Evolutionary conservation across 2,329 filamentous ascomycete genomes (phyloP).

Genomic region (Blumeriella jaapii): DNA sequence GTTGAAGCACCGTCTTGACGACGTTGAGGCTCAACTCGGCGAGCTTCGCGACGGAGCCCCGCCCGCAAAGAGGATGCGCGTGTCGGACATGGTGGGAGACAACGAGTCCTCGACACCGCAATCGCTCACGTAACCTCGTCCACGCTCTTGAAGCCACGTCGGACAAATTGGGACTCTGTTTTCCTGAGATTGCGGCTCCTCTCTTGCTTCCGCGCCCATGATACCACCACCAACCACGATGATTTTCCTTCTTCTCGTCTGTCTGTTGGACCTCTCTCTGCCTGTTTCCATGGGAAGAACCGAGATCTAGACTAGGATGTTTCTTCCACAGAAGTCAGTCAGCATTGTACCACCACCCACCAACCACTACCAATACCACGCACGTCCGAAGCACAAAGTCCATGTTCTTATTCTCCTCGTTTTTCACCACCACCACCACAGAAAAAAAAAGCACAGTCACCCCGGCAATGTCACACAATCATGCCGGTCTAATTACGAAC

Average conservation of each 20-base stretch:
- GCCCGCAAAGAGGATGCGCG: slow-evolving; percentile 42
- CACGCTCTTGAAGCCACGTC: too few species aligned
- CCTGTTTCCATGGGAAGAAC: not conserved
- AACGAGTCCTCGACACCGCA: slow-evolving; percentile 26
- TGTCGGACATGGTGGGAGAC: slow-evolving; percentile 36
- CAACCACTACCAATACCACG: too few species aligned
- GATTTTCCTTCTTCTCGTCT: slow-evolving; percentile 10
- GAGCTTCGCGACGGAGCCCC: slow-evolving; percentile 34
- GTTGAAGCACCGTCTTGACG: slow-evolving; percentile 70
- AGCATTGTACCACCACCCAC: not conserved
- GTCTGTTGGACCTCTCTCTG: not conserved
- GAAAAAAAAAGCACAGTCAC: too few species aligned
- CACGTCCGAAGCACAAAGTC: too few species aligned
- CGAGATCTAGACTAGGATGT: not conserved
- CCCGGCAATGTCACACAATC: too few species aligned
- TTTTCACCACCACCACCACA: too few species aligned
- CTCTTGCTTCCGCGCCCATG: slow-evolving; percentile 15
- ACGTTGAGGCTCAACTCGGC: slow-evolving; percentile 49
- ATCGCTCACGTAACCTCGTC: slow-evolving; percentile 18
- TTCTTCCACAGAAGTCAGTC: too few species aligned
- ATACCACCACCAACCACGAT: slow-evolving; percentile 20
- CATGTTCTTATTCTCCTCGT: too few species aligned
- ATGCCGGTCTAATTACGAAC: too few species aligned
- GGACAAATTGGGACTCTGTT: slow-evolving; percentile 3
- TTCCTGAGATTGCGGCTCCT: slow-evolving; percentile 8